phyloP scores from a whole-genome alignment of 306 rosid genomes.

The Hylodesmum podocarpum region DNA sequence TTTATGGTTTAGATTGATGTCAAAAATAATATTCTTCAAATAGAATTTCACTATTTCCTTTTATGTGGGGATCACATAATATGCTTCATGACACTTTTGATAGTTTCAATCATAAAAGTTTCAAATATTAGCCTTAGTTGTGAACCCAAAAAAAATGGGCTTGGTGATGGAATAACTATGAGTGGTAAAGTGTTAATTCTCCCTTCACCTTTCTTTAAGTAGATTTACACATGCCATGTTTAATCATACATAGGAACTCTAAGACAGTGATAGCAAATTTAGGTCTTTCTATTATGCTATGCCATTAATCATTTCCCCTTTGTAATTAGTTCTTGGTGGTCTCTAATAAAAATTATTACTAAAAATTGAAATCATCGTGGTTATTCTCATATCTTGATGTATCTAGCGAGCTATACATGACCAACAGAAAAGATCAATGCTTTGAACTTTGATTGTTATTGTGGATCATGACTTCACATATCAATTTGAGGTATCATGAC shows the following conservation, averaged over 20 bases:
- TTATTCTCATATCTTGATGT: not conserved
- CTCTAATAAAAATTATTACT: conserved; percentile 1
- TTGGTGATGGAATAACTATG: not conserved
- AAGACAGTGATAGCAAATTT: not conserved
- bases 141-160: not conserved
- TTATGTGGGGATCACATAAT: not conserved
- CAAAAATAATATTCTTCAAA: not conserved
- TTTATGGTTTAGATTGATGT: not conserved
- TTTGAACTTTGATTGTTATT: not conserved
- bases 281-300: conserved; percentile 19
- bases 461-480: not conserved
- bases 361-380: not conserved
- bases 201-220: not conserved
- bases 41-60: not conserved
- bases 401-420: not conserved
- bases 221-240: not conserved
- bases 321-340: conserved; percentile 24
- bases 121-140: not conserved
- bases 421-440: not conserved
- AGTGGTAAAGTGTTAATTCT: not conserved
- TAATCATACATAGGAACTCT: not conserved
- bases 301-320: not conserved
- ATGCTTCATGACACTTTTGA: not conserved
- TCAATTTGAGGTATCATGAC: not conserved
- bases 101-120: not conserved